Evolutionary conservation across 306 rosid species (phyloP).

Genomic region (Cajanus cajan): DNA sequence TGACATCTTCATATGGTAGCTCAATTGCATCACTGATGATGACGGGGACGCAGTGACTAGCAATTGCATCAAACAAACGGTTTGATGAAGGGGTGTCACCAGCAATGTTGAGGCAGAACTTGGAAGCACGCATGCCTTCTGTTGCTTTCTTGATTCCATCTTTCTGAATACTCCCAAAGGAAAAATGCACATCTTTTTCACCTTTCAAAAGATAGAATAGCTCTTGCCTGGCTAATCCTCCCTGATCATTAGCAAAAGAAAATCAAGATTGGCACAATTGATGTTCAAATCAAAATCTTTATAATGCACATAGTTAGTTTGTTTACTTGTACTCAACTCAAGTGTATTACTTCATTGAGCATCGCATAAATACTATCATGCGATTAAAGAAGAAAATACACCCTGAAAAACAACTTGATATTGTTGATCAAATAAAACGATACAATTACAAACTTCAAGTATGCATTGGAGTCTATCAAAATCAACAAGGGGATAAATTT

Average conservation of each 20-base stretch:
- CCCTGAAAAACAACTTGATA: too few relatives aligned
- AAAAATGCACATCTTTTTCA: constrained; percentile 67
- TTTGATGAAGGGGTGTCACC: constrained; percentile 87
- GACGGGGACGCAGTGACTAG: constrained; percentile 78
- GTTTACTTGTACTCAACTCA: too few relatives aligned
- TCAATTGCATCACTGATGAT: constrained; percentile 76
- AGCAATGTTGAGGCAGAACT: constrained; percentile 78
- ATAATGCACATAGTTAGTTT: too few relatives aligned
- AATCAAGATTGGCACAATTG: background rate
- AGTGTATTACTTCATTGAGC: too few relatives aligned
- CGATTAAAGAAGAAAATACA: too few relatives aligned
- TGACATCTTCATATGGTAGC: constrained; percentile 71
- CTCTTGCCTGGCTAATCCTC: constrained; percentile 66
- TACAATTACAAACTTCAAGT: too few relatives aligned
- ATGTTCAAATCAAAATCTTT: background rate
- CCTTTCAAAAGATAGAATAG: constrained; percentile 59
- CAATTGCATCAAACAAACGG: constrained; percentile 82
- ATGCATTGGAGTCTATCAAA: too few relatives aligned
- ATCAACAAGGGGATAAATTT: too few relatives aligned
- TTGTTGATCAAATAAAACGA: too few relatives aligned
- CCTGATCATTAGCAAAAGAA: constrained; percentile 34
- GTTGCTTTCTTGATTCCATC: constrained; percentile 61
- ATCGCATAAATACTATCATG: too few relatives aligned
- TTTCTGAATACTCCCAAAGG: constrained; percentile 65
- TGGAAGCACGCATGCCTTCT: constrained; percentile 68